Evolutionary conservation across 2,329 filamentous ascomycete species (phyloP).

Genomic region (Coniochaeta pulveracea): DNA sequence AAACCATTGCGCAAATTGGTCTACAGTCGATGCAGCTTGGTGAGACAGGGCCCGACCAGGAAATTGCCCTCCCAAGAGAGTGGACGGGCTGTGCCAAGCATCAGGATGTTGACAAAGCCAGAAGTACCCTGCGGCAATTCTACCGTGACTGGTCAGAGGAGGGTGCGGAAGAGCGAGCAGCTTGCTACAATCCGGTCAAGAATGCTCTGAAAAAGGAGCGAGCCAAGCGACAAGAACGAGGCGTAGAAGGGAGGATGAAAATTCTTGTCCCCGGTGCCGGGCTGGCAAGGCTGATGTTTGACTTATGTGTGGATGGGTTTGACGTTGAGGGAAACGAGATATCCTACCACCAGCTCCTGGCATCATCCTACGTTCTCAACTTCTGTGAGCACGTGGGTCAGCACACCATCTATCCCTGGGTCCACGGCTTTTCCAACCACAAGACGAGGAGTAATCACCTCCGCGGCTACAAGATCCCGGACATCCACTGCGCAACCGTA

Average conservation of each 20-base stretch:
- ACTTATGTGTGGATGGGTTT: constrained; percentile 65
- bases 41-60: constrained; percentile 16
- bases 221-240: constrained; percentile 6
- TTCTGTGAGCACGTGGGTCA: constrained; percentile 45
- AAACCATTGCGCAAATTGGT: constrained; percentile 62
- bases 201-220: constrained; percentile 41
- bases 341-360: constrained; percentile 91
- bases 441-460: constrained; percentile 63
- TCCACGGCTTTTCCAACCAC: constrained; percentile 82
- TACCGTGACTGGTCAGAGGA: constrained; percentile 89
- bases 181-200: constrained; percentile 67
- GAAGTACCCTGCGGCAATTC: constrained; percentile 85
- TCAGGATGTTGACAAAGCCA: constrained; percentile 77
- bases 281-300: constrained; percentile 78
- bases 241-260: constrained; percentile 30
- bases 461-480: constrained; percentile 61
- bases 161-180: constrained; percentile 61
- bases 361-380: constrained; percentile 68
- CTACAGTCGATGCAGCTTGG: constrained; percentile 52
- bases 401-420: constrained; percentile 75
- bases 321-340: constrained; percentile 85
- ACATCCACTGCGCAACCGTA: constrained; percentile 57
- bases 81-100: constrained; percentile 64
- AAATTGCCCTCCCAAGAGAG: constrained; percentile 39
- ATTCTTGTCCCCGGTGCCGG: constrained; percentile 87